These are phyloP conservation scores for Fusarium poae DNA, from an alignment of 2,329 filamentous ascomycete genomes.

Conservation along the genomic window DNA sequence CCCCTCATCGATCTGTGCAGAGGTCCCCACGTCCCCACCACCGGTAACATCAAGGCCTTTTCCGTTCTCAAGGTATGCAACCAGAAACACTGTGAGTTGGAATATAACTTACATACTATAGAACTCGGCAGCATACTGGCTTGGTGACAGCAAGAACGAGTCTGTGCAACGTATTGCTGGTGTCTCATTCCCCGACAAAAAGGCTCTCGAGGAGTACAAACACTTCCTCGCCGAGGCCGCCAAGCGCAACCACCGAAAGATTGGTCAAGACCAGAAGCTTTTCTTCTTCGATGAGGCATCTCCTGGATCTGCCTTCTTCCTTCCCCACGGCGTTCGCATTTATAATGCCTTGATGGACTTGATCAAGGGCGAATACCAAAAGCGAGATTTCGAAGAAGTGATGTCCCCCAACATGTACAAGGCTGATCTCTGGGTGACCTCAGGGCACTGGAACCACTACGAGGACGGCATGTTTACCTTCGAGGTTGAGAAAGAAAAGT, in stretches of 20 bases:
- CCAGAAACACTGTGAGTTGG: background rate
- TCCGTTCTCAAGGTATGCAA: constrained; percentile 81
- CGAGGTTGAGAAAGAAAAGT: constrained; percentile 78
- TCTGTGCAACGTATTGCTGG: constrained; percentile 97
- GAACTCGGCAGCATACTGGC: constrained; percentile 83
- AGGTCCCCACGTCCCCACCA: constrained; percentile 92
- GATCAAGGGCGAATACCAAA: constrained; percentile 89
- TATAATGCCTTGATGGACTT: constrained; percentile 89
- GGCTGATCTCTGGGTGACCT: constrained; percentile 90
- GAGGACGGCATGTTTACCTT: constrained; percentile 91
- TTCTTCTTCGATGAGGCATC: constrained; percentile 97
- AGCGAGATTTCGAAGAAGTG: constrained; percentile 93
- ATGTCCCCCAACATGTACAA: constrained; percentile 97
- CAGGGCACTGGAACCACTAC: constrained; percentile 89
- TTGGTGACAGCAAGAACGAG: constrained; percentile 93
- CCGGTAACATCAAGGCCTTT: constrained; percentile 93
- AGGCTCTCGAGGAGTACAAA: constrained; percentile 91
- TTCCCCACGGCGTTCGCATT: constrained; percentile 92
- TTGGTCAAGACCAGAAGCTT: constrained; percentile 94
- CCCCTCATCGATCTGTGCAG: constrained; percentile 95
- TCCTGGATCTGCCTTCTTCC: constrained; percentile 92
- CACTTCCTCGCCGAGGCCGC: constrained; percentile 98
- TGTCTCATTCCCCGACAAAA: constrained; percentile 96
- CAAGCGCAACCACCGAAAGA: constrained; percentile 93
- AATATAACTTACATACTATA: constrained; percentile 62